Evolutionary conservation across 352 stramenopile species (phyloP), one percentile per base, ranked within the genome.

Genomic region (Globisporangium acanthophoron): DNA sequence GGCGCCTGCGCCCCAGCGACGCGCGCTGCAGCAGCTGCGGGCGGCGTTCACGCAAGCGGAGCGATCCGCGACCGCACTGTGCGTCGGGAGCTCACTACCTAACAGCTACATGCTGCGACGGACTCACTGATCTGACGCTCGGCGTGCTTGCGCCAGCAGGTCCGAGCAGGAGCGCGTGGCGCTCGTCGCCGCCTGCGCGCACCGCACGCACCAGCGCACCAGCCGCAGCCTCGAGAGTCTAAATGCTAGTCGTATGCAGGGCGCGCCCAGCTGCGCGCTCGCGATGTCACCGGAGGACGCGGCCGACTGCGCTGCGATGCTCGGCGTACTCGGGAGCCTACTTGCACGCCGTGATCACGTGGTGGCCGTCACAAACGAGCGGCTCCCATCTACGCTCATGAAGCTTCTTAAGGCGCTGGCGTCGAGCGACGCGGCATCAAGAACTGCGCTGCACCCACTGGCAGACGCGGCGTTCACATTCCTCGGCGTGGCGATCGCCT

Each of bases 381-480:
- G 74, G 27, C 66, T 86, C 0, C 76, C 75, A 7, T 85, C 74
- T 4, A 86, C 66, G 21, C 58, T 88, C 4, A 72, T 86, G 2
- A 83, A 85, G 52, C 52, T 80, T 18, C 54, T 80, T 21, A 82
- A 86, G 55, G 75, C 77, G 0, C 54, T 70, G 40, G 44, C 58
- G 12, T 35, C 21, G 33, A 49, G 6, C 35, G 29, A 61, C 3
- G 24, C 52, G 53, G 33, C 33, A 9, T 8, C 8, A 3, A 8
- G 33, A 2, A 9, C 33, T 11, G 33, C 33, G 33, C 33, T 39
- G 33, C 35, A 40, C 57, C 43, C 56, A 9, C 8, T 83, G 1
- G 62, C 65, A 0, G 50, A 65, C n/a, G 18, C 65, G 8, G 55
- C 71, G 2, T 20, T 85, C 15, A 52, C 52, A 5, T 56, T 85